These are phyloP conservation scores for Chrysanthemum makinoi DNA, from an alignment of 129 eudicot species.

Conservation along the genomic window DNA sequence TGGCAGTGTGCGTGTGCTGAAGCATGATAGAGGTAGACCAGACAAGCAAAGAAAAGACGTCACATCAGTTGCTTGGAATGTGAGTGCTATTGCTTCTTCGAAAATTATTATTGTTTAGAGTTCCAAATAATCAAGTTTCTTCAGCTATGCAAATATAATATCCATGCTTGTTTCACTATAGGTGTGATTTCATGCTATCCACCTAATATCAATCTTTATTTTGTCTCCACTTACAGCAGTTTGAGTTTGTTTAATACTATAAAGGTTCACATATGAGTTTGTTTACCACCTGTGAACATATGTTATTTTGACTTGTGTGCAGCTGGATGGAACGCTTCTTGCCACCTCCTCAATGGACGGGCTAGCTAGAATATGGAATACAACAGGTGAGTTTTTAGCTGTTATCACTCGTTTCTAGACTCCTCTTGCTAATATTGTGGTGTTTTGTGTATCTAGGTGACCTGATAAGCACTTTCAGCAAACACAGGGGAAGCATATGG, in stretches of 20 bases:
- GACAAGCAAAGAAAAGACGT: conserved; percentile 37
- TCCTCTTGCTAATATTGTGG: conserved; percentile 12
- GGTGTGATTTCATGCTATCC: neutral
- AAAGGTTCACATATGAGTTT: neutral
- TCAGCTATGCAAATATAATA: neutral
- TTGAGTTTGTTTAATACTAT: neutral
- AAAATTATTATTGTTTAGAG: neutral
- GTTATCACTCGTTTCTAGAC: neutral
- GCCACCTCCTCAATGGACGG: conserved; percentile 66
- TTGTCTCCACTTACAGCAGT: neutral
- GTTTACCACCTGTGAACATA: conserved; percentile 3
- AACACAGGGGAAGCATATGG: conserved; percentile 41
- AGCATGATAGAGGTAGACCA: conserved; percentile 39
- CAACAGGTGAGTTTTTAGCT: conserved; percentile 36
- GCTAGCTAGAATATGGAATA: conserved; percentile 58
- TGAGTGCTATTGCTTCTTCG: conserved; percentile 33
- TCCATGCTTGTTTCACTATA: neutral
- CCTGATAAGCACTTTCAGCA: conserved; percentile 39
- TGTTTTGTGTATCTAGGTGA: conserved; percentile 39
- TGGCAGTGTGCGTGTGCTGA: conserved; percentile 29
- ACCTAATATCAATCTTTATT: neutral
- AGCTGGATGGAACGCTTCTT: conserved; percentile 65
- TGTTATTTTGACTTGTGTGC: conserved; percentile 15
- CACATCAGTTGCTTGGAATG: conserved; percentile 64
- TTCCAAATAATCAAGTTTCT: conserved; percentile 3